Conservation (phyloP, 2,329 filamentous ascomycete species). For the Rutstroemia sp. region DNA sequence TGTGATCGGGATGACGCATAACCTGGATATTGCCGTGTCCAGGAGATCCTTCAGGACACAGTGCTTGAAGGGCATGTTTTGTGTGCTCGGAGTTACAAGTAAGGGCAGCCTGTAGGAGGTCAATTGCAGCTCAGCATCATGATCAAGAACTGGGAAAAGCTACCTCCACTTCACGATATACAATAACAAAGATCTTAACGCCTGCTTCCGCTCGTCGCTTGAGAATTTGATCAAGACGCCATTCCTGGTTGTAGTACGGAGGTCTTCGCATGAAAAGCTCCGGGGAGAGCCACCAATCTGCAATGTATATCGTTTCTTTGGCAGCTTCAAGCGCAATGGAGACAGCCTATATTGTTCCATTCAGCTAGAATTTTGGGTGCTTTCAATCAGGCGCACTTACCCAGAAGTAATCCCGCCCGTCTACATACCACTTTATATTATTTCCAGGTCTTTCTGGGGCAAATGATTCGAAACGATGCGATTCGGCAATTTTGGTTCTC, state of each 20-base stretch:
- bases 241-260: constrained; percentile 75
- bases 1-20: constrained; percentile 91
- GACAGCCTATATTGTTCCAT: constrained; percentile 50
- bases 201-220: constrained; percentile 86
- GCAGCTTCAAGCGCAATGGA: constrained; percentile 84
- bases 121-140: not conserved
- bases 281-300: constrained; percentile 93
- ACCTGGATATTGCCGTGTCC: constrained; percentile 84
- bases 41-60: constrained; percentile 75
- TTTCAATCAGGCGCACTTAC: constrained; percentile 29
- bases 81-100: constrained; percentile 93
- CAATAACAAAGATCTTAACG: constrained; percentile 87
- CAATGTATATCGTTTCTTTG: constrained; percentile 90
- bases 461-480: constrained; percentile 82
- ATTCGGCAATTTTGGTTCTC: constrained; percentile 60
- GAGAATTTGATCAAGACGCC: constrained; percentile 76
- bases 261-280: constrained; percentile 81
- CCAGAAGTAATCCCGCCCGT: constrained; percentile 93
- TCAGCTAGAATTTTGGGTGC: not conserved
- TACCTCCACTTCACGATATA: constrained; percentile 68
- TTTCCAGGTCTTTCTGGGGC: constrained; percentile 83
- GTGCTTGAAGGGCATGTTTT: constrained; percentile 70
- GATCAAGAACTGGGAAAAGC: not conserved
- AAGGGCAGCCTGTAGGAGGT: constrained; percentile 58
- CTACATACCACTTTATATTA: constrained; percentile 93